Evolutionary conservation across 495 filamentous ascomycete genomes (phyloP).

Genomic region (Hamigera avellanea): DNA sequence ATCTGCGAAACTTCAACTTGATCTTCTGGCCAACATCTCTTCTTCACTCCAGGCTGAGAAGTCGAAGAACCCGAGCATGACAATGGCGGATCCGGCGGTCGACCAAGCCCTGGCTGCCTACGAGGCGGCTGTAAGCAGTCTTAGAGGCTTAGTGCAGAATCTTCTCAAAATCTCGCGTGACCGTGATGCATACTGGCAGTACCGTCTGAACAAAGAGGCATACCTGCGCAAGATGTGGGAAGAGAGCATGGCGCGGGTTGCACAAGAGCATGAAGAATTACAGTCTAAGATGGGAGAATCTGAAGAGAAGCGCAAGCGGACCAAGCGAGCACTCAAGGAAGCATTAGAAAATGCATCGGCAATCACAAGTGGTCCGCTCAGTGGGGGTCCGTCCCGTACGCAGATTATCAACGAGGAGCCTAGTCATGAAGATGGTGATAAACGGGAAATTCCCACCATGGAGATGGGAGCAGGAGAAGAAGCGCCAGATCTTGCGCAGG

Average conservation of each 20-base stretch:
- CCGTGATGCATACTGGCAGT: conserved; percentile 93
- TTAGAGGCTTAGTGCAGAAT: conserved; percentile 78
- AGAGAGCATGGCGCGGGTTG: conserved; percentile 93
- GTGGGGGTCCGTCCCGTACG: conserved; percentile 15
- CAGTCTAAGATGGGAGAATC: conserved; percentile 81
- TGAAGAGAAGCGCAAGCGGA: conserved; percentile 77
- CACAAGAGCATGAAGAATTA: conserved; percentile 82
- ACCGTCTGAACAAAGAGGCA: conserved; percentile 78
- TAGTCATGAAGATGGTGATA: neutral
- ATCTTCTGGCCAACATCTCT: conserved; percentile 74
- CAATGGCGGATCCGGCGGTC: conserved; percentile 63
- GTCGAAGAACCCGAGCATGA: conserved; percentile 51
- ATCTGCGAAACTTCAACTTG: conserved; percentile 84
- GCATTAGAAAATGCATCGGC: conserved; percentile 54
- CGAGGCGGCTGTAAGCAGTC: conserved; percentile 74
- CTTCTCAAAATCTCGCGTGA: conserved; percentile 84
- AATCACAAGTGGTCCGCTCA: conserved; percentile 31
- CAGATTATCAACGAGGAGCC: conserved; percentile 6
- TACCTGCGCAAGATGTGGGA: conserved; percentile 92
- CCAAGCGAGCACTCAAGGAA: conserved; percentile 82
- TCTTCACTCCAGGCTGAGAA: conserved; percentile 68
- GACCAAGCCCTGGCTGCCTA: conserved; percentile 77
- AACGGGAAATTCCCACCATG: neutral
- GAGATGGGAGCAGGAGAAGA: conserved; percentile 2
- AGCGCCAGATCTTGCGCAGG: conserved; percentile 3